phyloP scores from a whole-genome alignment of 371 early-diverging fungal genomes.

The Fennellomyces sp. region DNA sequence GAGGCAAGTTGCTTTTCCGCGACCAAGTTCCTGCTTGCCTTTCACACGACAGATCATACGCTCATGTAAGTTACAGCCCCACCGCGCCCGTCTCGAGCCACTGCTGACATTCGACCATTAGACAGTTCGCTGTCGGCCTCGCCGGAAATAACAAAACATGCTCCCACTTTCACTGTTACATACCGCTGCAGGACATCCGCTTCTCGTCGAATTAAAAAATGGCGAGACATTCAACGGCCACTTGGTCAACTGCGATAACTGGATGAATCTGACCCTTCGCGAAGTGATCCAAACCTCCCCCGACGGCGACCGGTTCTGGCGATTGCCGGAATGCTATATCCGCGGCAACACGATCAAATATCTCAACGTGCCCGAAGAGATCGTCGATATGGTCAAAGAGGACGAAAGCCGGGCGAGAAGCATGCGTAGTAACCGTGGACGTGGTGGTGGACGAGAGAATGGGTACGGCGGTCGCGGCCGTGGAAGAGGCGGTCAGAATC shows the following conservation, averaged over 20 bases:
- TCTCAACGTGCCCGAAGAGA: constrained; percentile 90
- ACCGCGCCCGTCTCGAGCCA: no score
- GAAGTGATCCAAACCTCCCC: constrained; percentile 96
- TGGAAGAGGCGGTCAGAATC: constrained; percentile 42
- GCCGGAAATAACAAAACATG: no score
- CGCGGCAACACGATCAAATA: constrained; percentile 95
- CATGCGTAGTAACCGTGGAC: constrained; percentile 52
- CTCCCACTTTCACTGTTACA: constrained; percentile 91
- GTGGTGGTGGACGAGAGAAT: constrained; percentile 54
- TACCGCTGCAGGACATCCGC: constrained; percentile 89
- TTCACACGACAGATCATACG: no score
- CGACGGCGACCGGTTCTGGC: constrained; percentile 93
- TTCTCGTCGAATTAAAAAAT: constrained; percentile 97
- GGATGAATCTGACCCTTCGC: constrained; percentile 96
- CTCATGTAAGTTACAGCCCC: no score
- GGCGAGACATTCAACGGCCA: constrained; percentile 98
- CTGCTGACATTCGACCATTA: no score
- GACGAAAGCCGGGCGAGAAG: constrained; percentile 54
- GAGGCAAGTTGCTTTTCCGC: no score
- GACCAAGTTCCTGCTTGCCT: no score
- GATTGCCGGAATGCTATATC: constrained; percentile 89
- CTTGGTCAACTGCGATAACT: constrained; percentile 95
- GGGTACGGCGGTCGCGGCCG: constrained; percentile 48
- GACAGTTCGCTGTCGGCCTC: no score
- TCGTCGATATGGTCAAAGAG: constrained; percentile 90